Base-by-base conservation (phyloP, 257 asterid genomes). In the Ilex aquifolium region DNA sequence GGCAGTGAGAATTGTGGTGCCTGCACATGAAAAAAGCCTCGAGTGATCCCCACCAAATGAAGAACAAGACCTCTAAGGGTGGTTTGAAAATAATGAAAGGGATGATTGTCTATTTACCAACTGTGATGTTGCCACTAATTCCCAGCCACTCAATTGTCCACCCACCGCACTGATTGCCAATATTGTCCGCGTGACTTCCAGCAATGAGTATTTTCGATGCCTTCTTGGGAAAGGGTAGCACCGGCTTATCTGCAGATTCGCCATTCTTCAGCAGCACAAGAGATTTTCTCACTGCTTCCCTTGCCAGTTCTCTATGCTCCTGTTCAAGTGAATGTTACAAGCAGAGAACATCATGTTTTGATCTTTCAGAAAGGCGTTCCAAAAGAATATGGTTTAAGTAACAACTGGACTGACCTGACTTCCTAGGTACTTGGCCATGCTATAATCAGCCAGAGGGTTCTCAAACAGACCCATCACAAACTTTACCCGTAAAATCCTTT, bases 391-490 rank as follows among this genome's bases (percentile, higher is more conserved):
- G 27, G 27, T 21, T 21, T 10, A 29, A 14, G n/a, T 40, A 27
- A 10, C 13, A 7, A 4, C 27, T 14, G 39, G 15, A 61, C 64
- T 67, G n/a, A 84, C 95, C 88, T 68, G 76, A 60, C 74, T 61
- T 39, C 94, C 95, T 1, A 88, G 75, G 78, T 85, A 66, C 59
- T 85, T 79, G 65, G 67, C 4, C 95, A 81, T 72, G 81, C 82
- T 88, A 70, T 79, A 76, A 69, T 88, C 88, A 7, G 87, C 81
- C 73, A 80, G 44, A 0, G 95, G 95, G 65, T 79, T 73, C 71
- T 88, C 95, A 53, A 88, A 88, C 5, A 85, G 73, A 8, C 94
- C 94, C 81, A 88, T 81, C 29, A 69, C 57, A 81, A 85, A 88
- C 63, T 88, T 88, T 44, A 88, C 91, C 65, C 88, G 65, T 40